Evolutionary conservation across 2,329 filamentous ascomycete genomes (phyloP), one percentile per base, ranked within the genome.

Genomic region (Nigrospora sphaerica): DNA sequence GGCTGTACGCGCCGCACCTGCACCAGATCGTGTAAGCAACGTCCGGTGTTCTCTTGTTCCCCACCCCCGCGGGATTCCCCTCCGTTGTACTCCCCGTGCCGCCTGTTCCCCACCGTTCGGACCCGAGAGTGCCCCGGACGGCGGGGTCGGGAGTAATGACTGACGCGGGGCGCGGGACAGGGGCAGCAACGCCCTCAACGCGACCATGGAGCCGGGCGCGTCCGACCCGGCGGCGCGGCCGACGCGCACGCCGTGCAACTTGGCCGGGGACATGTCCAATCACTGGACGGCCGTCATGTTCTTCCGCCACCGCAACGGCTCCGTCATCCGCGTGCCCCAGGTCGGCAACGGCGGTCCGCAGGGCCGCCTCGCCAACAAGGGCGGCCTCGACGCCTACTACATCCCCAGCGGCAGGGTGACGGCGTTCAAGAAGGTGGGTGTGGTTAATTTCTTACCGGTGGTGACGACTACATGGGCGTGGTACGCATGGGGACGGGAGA

Each of bases 281-380:
- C 71, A 72, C 63, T 72, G 69, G 68, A 71, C 68, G 18, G 66
- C 68, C 47, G 66, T 70, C 55, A 64, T 72, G 63, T 71, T 71
- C 62, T 71, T 68, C 63, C 63, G 67, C 56, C 58, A 62, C 46
- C 62, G 58, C 58, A 71, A 72, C 59, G 68, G 68, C 46, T 66
- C 62, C 45, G 70, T 65, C 57, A 62, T 65, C 53, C 67, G 68
- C 45, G 66, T 71, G 39, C 68, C 67, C 28, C 69, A 72, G 57
- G 61, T 65, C 47, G 68, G 68, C 54, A 71, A 70, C 57, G 68
- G 67, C 45, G 67, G 68, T 1, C 69, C 68, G 4, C 69, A 72
- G 59, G 69, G 68, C 44, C 54, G 57, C 51, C 63, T 71, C 16
- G 44, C 66, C 54, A 69, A 72, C 56, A 67, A 70, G 44, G 68